Percentiles rank a stretch among this genome's conserved stretches.
Evolutionary conservation across 768 basidiomycete genomes (phyloP).

Genomic region (Rhodotorula kratochvilovae): DNA sequence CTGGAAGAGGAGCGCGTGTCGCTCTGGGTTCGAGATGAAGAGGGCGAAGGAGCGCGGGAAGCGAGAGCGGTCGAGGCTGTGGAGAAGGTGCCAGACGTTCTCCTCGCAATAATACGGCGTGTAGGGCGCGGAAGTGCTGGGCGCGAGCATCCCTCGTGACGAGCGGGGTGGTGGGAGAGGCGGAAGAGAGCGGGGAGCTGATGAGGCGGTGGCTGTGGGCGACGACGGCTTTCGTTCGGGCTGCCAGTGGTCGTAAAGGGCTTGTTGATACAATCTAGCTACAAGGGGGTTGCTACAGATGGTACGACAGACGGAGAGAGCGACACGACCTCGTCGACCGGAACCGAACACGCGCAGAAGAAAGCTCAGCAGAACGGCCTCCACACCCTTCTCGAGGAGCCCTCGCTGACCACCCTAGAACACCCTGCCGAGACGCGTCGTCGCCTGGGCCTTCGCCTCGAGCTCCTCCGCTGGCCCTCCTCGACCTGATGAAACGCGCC

Average conservation of each 20-base stretch:
- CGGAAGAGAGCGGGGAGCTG: neutral
- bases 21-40: constrained; percentile 30
- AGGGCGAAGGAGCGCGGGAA: constrained; percentile 17
- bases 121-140: constrained; percentile 1
- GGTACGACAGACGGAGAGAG: no score
- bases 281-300: no score
- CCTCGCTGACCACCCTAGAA: no score
- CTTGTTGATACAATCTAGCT: no score
- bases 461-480: neutral
- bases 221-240: no score
- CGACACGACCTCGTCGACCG: no score
- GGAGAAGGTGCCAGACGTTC: constrained; percentile 32
- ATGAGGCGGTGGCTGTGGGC: no score
- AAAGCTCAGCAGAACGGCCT: no score
- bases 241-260: no score
- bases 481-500: neutral
- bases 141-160: neutral
- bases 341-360: no score
- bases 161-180: neutral
- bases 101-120: constrained; percentile 39
- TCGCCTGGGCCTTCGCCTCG: neutral
- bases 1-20: constrained; percentile 24
- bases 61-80: neutral
- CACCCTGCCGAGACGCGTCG: no score
- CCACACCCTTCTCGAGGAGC: no score